phyloP scores from a whole-genome alignment of 805 yeast species.

The Scheffersomyces spartinae region DNA sequence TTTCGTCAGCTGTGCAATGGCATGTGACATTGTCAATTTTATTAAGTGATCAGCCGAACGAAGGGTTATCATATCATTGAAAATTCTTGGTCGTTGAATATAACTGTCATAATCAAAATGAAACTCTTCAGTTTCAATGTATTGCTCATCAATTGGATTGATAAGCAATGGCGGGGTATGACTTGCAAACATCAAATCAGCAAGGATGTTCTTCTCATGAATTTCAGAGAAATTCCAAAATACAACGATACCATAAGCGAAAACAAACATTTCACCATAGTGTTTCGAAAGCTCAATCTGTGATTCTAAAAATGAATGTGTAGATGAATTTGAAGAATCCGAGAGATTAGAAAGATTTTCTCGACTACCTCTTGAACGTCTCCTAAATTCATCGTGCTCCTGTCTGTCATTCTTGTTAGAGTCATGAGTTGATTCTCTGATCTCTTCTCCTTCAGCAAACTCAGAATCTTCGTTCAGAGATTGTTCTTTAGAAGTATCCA shows the following conservation, averaged over 20 bases:
- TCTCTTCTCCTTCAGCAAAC: constrained; percentile 5
- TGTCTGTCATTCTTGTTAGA: constrained; percentile 1
- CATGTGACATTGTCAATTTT: constrained; percentile 88
- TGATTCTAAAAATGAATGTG: too few species aligned
- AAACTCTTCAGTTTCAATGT: constrained; percentile 86
- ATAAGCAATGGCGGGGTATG: constrained; percentile 34
- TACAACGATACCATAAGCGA: constrained; percentile 92
- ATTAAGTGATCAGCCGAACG: constrained; percentile 87
- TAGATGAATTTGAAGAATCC: too few species aligned
- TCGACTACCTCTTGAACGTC: too few species aligned
- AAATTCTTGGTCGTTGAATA: constrained; percentile 61
- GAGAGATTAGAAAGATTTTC: too few species aligned
- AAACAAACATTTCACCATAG: constrained; percentile 77
- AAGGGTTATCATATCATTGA: constrained; percentile 87
- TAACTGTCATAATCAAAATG: constrained; percentile 60
- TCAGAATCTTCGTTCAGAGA: constrained; percentile 16
- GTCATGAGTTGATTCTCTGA: constrained; percentile 2
- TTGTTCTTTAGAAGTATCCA: constrained; percentile 6
- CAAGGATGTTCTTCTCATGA: constrained; percentile 88
- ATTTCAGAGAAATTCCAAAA: constrained; percentile 93
- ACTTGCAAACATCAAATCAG: constrained; percentile 73
- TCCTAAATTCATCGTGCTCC: too few species aligned
- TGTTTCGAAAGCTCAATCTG: too few species aligned
- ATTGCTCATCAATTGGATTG: constrained; percentile 73
- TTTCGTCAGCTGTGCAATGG: constrained; percentile 93